Evolutionary conservation across 2,329 filamentous ascomycete species (phyloP), one percentile per base, ranked within the genome.

Genomic region (Penicillium oxalicum): DNA sequence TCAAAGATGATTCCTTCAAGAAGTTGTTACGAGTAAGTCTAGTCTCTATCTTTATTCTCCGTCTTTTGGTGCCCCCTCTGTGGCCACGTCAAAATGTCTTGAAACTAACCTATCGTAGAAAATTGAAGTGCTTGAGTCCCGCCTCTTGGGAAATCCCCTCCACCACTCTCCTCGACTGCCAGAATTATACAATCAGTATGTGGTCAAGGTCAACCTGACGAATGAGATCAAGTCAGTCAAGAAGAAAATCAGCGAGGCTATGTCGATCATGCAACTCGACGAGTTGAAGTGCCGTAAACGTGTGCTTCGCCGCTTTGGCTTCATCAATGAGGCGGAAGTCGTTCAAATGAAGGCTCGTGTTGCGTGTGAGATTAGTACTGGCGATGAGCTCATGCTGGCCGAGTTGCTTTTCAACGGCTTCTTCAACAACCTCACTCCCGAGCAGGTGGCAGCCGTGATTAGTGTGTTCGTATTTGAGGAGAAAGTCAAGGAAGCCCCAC

Each of bases 401-500:
- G 93, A 98, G 70, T 77, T 98, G 27, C 79, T 98, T 0, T 97
- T 98, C 71, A 94, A 97, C 69, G 83, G 91, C 35, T 97, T 96
- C 78, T 98, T 98, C 79, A 98, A 97, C 66, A 91, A 96, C 64
- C 75, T 97, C 38, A 84, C 84, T 0, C 90, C 93, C 0, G 91
- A 97, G 68, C 80, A 91, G 57, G 88, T 86, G 60, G 93, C 93
- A 1, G 81, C 91, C 0, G 82, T 91, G 5, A 78, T 98, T 50
- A 94, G 88, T 61, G 91, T 88, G 64, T 97, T 98, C 73, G 93
- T 98, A 56, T 96, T 97, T 59, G 94, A 98, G 65, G 93, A 98
- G 73, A 95, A 94, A 76, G 84, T 88, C 41, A 87, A 91, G 60
- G 83, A 91, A 9, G 75, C 82, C 3, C 79, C 82, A 11, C 61